Evolutionary conservation across 2,329 filamentous ascomycete species (phyloP), one percentile per base, ranked within the genome.

Genomic region (Aspergillus pseudonomiae): DNA sequence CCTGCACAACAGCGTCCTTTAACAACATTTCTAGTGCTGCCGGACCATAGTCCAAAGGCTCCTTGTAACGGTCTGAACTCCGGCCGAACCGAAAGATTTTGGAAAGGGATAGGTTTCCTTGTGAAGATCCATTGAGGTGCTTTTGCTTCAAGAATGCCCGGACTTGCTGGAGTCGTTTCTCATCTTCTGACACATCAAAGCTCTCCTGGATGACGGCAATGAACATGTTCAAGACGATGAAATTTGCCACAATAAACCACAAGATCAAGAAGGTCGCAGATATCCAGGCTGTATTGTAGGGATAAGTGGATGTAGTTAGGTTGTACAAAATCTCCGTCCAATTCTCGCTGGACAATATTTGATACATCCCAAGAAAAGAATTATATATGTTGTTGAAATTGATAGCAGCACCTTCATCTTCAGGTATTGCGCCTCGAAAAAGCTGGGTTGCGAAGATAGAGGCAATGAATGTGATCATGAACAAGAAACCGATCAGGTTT

Each of bases 141-240:
- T 94, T 96, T 70, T 94, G 89, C 74, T 96, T 92, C 52, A 99
- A 82, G 71, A 98, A 99, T 1, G 94, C 92, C 73, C 94, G 94
- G 65, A 99, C 94, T 79, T 99, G 96, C 75, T 98, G 93, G 65
- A 98, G 81, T 24, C 96, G 93, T 80, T 99, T 99, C 77, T 98
- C 94, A 75, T 99, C 96, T 76, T 99, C 95, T 4, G 94, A 96
- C 30, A 99, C 93, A 79, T 99, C 95, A 75, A 99, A 99, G 74
- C 97, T 99, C 75, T 99, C 95, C 78, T 99, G 95, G 68, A 99
- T 99, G 80, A 99, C 95, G 84, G 95, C 95, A 91, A 99, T 98
- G 83, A 99, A 99, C 95, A 99, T 99, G 75, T 98, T 99, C 81
- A 99, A 82, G 65, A 98, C 87, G 80, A 99, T 96, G 75, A 98